Evolutionary conservation across 139 green algal genomes (phyloP), one percentile per base, ranked within the genome.

Genomic region (Eudorina sp.): DNA sequence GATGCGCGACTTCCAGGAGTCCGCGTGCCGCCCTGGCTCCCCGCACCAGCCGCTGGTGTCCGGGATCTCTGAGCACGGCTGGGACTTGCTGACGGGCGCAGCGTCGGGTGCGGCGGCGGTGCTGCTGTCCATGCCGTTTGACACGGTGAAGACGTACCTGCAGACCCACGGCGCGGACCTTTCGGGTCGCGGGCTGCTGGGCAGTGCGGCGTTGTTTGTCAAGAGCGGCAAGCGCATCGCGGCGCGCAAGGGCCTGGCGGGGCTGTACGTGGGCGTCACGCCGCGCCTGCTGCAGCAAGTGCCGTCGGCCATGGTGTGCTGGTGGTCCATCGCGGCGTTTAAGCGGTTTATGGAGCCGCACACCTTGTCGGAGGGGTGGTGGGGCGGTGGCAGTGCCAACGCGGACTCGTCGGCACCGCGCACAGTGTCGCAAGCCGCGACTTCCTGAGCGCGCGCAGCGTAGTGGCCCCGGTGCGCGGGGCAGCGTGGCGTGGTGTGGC

Each of bases 221-320:
- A 43, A 48, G 53, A 94, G 84, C 4, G 95, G 89, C 9, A 78
- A 48, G 31, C 41, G 43, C 14, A 91, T 96, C 53, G 79, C 92
- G 36, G 70, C 60, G 16, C 36, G 51, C 11, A 85, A 90, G 16
- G 95, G 95, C 14, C 60, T 88, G 6, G 79, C 84, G 11, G 89
- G 91, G 27, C 85, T 97, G 79, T 97, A 95, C 82, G 90, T 92
- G 40, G 95, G 95, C 18, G 41, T 97, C 23, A 84, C 83, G 4
- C 95, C 95, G 38, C 89, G 93, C 25, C 84, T 97, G 31, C 41
- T 80, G 64, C 66, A 82, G 45, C 85, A 90, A 74, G 89, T 92
- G 55, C 87, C 87, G 11, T 78, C 53, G 8, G 78, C 79, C 25
- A 91, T 88, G 87, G 55, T 91, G 40, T 80, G 87, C 34, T 91